Evolutionary conservation across 495 filamentous ascomycete genomes (phyloP), one percentile per base, ranked within the genome.

Genomic region (Penicillium robsamsonii): DNA sequence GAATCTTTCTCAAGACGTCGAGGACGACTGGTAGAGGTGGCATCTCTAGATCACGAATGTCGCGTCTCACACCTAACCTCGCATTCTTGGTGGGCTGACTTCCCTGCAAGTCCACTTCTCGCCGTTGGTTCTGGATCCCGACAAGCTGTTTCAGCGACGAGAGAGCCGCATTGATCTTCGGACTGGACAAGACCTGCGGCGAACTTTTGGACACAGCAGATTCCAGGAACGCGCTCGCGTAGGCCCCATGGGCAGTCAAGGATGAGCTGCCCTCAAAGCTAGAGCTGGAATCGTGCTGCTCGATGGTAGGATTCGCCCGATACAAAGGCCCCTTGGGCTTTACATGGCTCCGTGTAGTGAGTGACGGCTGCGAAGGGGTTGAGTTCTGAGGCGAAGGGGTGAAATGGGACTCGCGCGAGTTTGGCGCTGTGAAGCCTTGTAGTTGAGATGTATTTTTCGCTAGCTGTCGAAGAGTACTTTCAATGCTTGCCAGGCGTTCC

Each of bases 161-260:
- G 15, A 87, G 69, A 1, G 84, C 84, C 10, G 79, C 75, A 18
- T 74, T 72, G 56, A 86, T 81, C 59, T 81, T 80, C 1, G 74
- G 78, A 38, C 73, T 79, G 11, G 75, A 71, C 31, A 60, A 24
- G 11, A 75, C 65, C 46, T 75, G 74, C 3, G 80, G 67, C 1
- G 80, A 68, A 31, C 79, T 76, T 46, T 76, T 73, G 22, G 79
- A 76, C 18, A 89, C 82, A 15, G 81, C 81, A 25, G 79, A 76
- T 57, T 86, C 78, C 25, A 87, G 75, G 54, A 87, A 83, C 57
- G 83, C 73, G 52, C 79, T 83, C 5, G 86, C 86, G 65, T 85
- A 86, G 2, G 73, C 81, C 1, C 85, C 85, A 55, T 89, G 86
- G 15, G 81, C 76, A 8, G 81, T 71, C 29, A 89, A 69, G 13